phyloP scores from a whole-genome alignment of 1,284 basidiomycete species.

The Grifola frondosa region DNA sequence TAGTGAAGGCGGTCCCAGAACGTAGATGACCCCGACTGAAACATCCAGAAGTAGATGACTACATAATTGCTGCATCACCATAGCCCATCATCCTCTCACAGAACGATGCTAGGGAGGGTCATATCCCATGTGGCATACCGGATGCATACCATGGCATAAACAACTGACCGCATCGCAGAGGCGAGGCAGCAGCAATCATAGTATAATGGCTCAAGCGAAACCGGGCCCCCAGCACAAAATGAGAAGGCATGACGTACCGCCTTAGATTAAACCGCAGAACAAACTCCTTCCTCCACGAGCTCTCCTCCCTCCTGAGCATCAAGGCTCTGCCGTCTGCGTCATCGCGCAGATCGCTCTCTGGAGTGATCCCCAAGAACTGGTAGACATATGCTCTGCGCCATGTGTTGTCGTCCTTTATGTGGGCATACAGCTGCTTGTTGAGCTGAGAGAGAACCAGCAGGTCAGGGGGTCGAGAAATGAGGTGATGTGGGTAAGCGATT shows the following conservation, averaged over 20 bases:
- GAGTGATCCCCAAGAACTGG: conserved; percentile 66
- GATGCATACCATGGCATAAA: too few relatives aligned
- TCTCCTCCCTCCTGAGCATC: conserved; percentile 56
- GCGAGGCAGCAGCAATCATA: conserved; percentile 2
- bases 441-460: conserved; percentile 61
- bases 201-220: conserved; percentile 5
- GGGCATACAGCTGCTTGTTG: conserved; percentile 55
- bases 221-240: conserved; percentile 1
- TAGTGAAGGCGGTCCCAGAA: too few relatives aligned
- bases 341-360: conserved; percentile 53
- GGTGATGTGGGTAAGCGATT: conserved; percentile 80
- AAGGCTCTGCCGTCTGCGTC: conserved; percentile 29
- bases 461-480: conserved; percentile 69
- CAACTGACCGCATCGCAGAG: conserved; percentile 9
- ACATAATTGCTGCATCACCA: too few relatives aligned
- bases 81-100: too few relatives aligned
- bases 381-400: conserved; percentile 81
- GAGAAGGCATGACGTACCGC: conserved; percentile 42
- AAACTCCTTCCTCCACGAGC: conserved; percentile 70
- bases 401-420: conserved; percentile 77
- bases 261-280: conserved; percentile 51
- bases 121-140: too few relatives aligned
- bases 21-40: too few relatives aligned
- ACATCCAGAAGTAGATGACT: too few relatives aligned
- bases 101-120: too few relatives aligned